Percentiles rank a stretch among this genome's conserved stretches.
Conservation (phyloP, 352 stramenopile genomes). For the Phytophthora tubulina region DNA sequence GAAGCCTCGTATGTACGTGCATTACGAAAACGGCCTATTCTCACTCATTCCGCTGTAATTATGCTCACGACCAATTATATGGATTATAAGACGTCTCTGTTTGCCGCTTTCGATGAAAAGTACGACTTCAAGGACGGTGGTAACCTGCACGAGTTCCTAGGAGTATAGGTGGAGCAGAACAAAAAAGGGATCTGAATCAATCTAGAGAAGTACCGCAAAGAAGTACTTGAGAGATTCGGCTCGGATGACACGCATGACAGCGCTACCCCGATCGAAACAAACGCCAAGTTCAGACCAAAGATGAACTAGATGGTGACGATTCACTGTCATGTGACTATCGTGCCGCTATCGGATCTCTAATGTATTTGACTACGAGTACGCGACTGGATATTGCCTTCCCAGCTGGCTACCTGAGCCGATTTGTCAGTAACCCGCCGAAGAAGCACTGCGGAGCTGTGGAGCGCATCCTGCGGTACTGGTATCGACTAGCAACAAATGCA, state of each 20-base stretch:
- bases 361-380: conserved; percentile 42
- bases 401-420: background rate
- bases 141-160: conserved; percentile 1
- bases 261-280: conserved; percentile 20
- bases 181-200: background rate
- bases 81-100: conserved; percentile 21
- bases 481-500: background rate
- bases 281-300: conserved; percentile 7
- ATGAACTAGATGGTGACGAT: background rate
- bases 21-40: conserved; percentile 9
- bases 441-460: background rate
- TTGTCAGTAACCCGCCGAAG: too few relatives aligned
- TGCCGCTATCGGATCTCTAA: conserved; percentile 4
- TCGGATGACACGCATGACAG: background rate
- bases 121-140: conserved; percentile 36
- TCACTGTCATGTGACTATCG: conserved; percentile 10
- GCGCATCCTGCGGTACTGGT: conserved; percentile 3
- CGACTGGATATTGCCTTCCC: conserved; percentile 30
- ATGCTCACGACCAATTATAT: conserved; percentile 24
- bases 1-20: conserved; percentile 15
- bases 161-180: conserved; percentile 18
- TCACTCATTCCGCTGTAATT: conserved; percentile 29
- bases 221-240: conserved; percentile 11
- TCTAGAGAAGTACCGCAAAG: background rate
- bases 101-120: conserved; percentile 15